Evolutionary conservation across 345 rosid species (phyloP), one percentile per base, ranked within the genome.

Genomic region (Salix arbutifolia): DNA sequence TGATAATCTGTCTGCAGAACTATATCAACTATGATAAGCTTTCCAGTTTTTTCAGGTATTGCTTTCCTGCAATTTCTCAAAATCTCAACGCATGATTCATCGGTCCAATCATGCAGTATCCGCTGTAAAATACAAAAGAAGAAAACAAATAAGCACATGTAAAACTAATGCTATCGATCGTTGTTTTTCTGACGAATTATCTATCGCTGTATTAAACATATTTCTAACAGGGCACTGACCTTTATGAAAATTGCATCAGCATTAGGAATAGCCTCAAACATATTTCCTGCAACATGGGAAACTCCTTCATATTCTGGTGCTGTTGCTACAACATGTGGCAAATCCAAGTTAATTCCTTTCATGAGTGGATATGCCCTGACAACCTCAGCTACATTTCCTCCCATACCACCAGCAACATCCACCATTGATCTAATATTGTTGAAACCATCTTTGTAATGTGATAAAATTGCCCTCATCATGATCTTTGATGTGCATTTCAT

Each of bases 321-420:
- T 1, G 85, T 75, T 10, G 77, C 76, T 2, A 87, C 71, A 0
- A 84, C 87, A 40, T 84, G 89, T 1, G 82, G 84, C 76, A 84
- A 52, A 83, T 87, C 89, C 23, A 87, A 87, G 73, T 84, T 84
- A 1, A 78, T 30, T 1, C 79, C 82, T 74, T 78, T 76, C 46
- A 86, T 76, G 70, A 80, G 83, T 1, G 87, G 86, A 71, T 82
- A 38, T 0, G 74, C 60, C 65, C 76, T 80, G 8, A 80, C 80
- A 28, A 86, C 72, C 74, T 84, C 84, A 0, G 74, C 71, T 8
- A 82, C 12, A 25, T 65, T 1, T 1, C 37, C 67, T 19, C 86
- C 87, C 0, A 25, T 80, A 8, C 89, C 87, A 48, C 84, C 89
- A 28, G 87, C 87, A 0, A 86, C 87, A 33, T 86, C 87, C 11